A percentile compares a stretch with the other conserved stretches of the same genome.
phyloP scores from a whole-genome alignment of 352 stramenopile species.

The Phytophthora kernoviae region DNA sequence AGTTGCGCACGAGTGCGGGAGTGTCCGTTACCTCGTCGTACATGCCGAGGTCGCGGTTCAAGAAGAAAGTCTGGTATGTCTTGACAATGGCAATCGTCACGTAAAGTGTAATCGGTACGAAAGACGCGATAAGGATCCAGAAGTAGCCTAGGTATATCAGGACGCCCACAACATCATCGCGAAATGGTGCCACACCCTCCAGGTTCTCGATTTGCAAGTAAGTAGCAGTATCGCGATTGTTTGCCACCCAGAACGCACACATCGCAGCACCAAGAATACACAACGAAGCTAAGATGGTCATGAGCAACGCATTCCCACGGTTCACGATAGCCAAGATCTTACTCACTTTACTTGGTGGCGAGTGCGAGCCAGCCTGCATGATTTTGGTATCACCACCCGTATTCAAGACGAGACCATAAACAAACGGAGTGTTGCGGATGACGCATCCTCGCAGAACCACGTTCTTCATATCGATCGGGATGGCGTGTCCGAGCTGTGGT shows the following conservation, averaged over 20 bases:
- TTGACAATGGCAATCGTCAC: conserved; percentile 90
- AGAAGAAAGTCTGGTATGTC: conserved; percentile 86
- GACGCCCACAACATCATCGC: conserved; percentile 69
- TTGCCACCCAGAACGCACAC: conserved; percentile 70
- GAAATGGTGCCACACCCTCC: conserved; percentile 68
- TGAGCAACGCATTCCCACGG: conserved; percentile 74
- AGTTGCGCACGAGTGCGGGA: conserved; percentile 79
- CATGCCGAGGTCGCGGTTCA: conserved; percentile 87
- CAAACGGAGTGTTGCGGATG: conserved; percentile 84
- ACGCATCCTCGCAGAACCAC: conserved; percentile 78
- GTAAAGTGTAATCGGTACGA: conserved; percentile 90
- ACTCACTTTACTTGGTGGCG: conserved; percentile 69
- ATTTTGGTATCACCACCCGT: conserved; percentile 87
- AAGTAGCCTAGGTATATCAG: conserved; percentile 87
- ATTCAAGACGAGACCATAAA: conserved; percentile 84
- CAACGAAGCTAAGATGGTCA: conserved; percentile 69
- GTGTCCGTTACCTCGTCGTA: conserved; percentile 85
- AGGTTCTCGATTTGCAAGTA: conserved; percentile 79
- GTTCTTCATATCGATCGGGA: conserved; percentile 88
- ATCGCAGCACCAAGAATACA: conserved; percentile 76
- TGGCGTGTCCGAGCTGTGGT: conserved; percentile 72
- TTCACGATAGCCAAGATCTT: conserved; percentile 89
- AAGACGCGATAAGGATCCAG: conserved; percentile 89
- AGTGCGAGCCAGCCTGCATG: conserved; percentile 83
- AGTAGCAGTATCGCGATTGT: conserved; percentile 55